Percentiles rank a stretch among this genome's conserved stretches.
phyloP scores from a whole-genome alignment of 352 stramenopile genomes.

The Blastocystis sp. region DNA sequence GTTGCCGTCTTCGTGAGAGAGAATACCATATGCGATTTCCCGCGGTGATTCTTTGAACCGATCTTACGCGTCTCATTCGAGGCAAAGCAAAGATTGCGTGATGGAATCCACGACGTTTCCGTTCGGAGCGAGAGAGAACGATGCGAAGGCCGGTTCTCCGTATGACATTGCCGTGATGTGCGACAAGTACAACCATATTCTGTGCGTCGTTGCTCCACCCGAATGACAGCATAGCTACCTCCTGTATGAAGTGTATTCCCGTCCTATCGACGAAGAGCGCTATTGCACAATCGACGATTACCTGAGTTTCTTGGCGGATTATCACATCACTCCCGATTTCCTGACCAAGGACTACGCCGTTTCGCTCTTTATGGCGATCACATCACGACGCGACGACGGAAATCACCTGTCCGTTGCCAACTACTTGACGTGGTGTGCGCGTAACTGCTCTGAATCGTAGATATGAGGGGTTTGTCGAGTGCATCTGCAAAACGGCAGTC shows the following conservation, averaged over 20 bases:
- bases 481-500: constrained; percentile 6
- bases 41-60: no score
- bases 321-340: constrained; percentile 16
- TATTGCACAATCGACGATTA: constrained; percentile 49
- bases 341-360: constrained; percentile 22
- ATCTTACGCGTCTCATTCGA: no score
- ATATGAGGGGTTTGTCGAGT: constrained; percentile 59
- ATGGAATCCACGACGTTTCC: neutral
- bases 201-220: neutral
- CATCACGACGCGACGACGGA: constrained; percentile 4
- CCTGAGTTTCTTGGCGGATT: constrained; percentile 17
- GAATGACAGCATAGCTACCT: constrained; percentile 8
- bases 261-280: neutral
- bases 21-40: no score
- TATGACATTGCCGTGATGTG: constrained; percentile 55
- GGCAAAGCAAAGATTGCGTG: no score
- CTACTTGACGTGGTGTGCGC: neutral
- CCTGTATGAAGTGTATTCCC: constrained; percentile 58
- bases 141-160: neutral
- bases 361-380: constrained; percentile 8
- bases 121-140: neutral
- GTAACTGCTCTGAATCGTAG: neutral
- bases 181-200: constrained; percentile 56
- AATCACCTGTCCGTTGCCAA: constrained; percentile 43
- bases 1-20: no score